Base-by-base conservation (phyloP, 768 basidiomycete genomes). In the Pulveroboletus sp. region DNA sequence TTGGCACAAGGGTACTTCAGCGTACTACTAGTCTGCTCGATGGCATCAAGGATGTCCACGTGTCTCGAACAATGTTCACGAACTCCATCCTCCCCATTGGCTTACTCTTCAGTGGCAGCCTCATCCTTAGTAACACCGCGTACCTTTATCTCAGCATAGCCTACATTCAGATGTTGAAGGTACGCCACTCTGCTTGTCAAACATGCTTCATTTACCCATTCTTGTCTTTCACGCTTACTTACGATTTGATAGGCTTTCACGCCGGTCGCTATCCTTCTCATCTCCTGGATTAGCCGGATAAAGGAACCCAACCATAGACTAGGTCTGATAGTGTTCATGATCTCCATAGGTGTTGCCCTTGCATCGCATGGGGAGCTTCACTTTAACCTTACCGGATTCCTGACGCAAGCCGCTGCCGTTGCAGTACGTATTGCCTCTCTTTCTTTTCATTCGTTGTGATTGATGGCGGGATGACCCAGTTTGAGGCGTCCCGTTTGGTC, bases 111-210 rank as follows among this genome's bases (percentile, higher is more conserved):
- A 90, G 87, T 31, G 95, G 86, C 21, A 92, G 88, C 50, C 80
- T 98, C 46, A 83, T 97, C 59, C 76, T 94, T 50, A 87, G 84
- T 71, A 98, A 98, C 69, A 89, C 87, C 2, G 93, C 93, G 3
- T 95, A 94, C 68, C 83, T 97, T 19, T 85, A 91, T 60, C 81
- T 98, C 56, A 87, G 84, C 56, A 91, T 95, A 11, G 82, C 90
- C 0, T 98, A 95, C 70, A 97, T 98, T 58, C 95, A 98, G 69
- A 92, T 97, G 91, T 83, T 94, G 66, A 93, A 93, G 80, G 87
- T 85, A 33, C 29, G 73, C 57, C 4, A 11, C 43, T 49, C 40
- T 32, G 29, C 20, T 14, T 16, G 23, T 17, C 17, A 33, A 31
- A 37, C 40, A 24, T 16, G 10, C 36, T 31, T 13, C n/a, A n/a